A percentile compares a stretch with the other conserved stretches of the same genome.
Evolutionary conservation across 306 rosid species (phyloP).

Genomic region (Cyamopsis tetragonoloba): DNA sequence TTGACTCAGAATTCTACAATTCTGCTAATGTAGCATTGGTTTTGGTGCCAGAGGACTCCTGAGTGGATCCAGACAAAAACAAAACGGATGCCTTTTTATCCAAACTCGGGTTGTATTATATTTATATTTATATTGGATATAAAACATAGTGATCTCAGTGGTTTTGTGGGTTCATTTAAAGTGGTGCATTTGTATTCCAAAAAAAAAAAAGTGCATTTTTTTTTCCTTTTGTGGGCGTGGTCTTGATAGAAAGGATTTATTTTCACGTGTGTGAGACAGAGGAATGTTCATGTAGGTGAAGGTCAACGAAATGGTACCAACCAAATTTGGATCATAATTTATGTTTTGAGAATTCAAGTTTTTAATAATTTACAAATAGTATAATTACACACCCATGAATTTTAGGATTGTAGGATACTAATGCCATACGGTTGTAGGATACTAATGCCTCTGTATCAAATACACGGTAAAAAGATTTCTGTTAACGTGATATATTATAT

Average conservation of each 20-base stretch:
- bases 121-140: no score
- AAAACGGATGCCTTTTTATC: no score
- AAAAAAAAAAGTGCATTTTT: no score
- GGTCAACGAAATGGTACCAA: background rate
- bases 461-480: background rate
- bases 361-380: background rate
- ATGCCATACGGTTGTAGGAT: background rate
- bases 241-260: conserved; percentile 50
- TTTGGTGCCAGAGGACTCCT: conserved; percentile 36
- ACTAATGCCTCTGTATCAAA: background rate
- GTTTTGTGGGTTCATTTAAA: no score
- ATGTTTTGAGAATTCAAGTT: background rate
- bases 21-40: conserved; percentile 47
- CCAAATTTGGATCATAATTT: background rate
- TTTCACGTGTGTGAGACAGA: background rate
- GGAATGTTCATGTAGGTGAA: no score
- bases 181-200: no score
- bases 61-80: no score
- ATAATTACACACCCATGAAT: background rate
- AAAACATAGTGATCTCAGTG: no score
- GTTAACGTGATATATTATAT: background rate
- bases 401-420: no score
- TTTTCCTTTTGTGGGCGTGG: conserved; percentile 3
- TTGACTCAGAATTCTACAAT: conserved; percentile 26
- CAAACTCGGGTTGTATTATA: no score